A percentile compares a stretch with the other conserved stretches of the same genome.
These are phyloP conservation scores for Corynespora cassiicola DNA, from an alignment of 2,329 filamentous ascomycete genomes.

Conservation along the genomic window DNA sequence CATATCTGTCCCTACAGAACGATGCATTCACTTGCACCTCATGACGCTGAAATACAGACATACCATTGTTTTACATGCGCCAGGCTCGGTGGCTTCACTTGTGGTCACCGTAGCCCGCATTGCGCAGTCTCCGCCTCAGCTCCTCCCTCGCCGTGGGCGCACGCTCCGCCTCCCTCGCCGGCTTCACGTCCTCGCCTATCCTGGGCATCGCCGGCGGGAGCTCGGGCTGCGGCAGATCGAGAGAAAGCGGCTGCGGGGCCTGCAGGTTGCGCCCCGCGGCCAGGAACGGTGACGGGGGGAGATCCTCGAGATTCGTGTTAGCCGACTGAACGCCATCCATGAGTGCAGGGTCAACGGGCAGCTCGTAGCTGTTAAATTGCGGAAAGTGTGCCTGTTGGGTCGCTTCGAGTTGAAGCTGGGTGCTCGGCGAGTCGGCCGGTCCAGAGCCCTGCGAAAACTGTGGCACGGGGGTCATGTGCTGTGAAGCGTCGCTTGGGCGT, in stretches of 20 bases:
- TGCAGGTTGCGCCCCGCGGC: conserved; percentile 21
- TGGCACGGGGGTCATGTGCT: conserved; percentile 14
- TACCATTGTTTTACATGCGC: no score
- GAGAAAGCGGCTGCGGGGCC: conserved; percentile 13
- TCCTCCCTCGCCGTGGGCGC: conserved; percentile 29
- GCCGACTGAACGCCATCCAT: conserved; percentile 51
- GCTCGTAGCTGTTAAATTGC: conserved; percentile 55
- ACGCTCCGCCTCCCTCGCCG: conserved; percentile 9
- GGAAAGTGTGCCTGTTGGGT: conserved; percentile 35
- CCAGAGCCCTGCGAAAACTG: conserved; percentile 12
- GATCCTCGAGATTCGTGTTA: conserved; percentile 26
- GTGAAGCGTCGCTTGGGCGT: conserved; percentile 3
- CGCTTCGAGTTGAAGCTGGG: conserved; percentile 36
- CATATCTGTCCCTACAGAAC: no score
- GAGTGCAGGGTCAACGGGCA: conserved; percentile 68
- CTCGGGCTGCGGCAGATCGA: conserved; percentile 14
- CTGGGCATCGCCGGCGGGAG: conserved; percentile 6
- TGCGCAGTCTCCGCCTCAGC: conserved; percentile 26
- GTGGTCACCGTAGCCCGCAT: conserved; percentile 15
- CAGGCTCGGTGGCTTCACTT: no score
- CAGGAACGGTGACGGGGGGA: conserved; percentile 44
- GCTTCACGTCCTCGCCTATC: conserved; percentile 9
- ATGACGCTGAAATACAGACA: no score
- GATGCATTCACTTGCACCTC: no score
- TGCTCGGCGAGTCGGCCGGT: conserved; percentile 30